Evolutionary conservation across 1,139 yeast genomes (phyloP), one percentile per base, ranked within the genome.

Genomic region (Geotrichum cucujoidarum): DNA sequence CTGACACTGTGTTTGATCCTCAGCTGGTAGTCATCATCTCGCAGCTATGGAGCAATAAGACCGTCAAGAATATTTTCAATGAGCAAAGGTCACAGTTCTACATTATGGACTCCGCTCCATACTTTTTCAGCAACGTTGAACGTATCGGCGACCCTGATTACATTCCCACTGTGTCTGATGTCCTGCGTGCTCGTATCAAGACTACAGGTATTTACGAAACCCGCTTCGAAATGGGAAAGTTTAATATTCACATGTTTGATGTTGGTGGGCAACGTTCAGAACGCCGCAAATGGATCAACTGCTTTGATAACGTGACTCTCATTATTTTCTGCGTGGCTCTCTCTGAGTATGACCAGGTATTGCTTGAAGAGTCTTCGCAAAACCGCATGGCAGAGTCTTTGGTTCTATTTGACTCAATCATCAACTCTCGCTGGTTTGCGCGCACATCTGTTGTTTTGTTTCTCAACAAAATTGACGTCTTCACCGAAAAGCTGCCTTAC

Each of bases 231-330:
- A 78, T 88, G 81, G 90, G 87, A 35, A 78, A 77, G 45, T 70
- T 87, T 49, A 81, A 81, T 60, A 77, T 88, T 50, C 95, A 87
- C 65, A 80, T 89, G 75, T 88, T 76, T 63, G 97, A 89, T 65
- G 96, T 89, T 43, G 97, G 97, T 54, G 97, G 97, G 1, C 97
- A 89, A 67, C 72, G 97, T 58, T 81, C 92, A 1, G 97, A 89
- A 68, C 79, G 97, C 47, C 87, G 87, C 61, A 89, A 89, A 65
- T 89, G 97, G 97, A 89, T 89, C 56, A 95, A 89, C 66, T 89
- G 96, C 63, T 89, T 89, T 61, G 95, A 89, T 66, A 88, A 89
- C 59, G 97, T 89, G 30, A 85, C 96, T 0, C 73, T 86, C 45
- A 85, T 89, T 43, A 87, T 89, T 51, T 89, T 88, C 64, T 88